These are phyloP conservation scores for Senna siamea DNA, from an alignment of 306 rosid species.

Conservation along the genomic window DNA sequence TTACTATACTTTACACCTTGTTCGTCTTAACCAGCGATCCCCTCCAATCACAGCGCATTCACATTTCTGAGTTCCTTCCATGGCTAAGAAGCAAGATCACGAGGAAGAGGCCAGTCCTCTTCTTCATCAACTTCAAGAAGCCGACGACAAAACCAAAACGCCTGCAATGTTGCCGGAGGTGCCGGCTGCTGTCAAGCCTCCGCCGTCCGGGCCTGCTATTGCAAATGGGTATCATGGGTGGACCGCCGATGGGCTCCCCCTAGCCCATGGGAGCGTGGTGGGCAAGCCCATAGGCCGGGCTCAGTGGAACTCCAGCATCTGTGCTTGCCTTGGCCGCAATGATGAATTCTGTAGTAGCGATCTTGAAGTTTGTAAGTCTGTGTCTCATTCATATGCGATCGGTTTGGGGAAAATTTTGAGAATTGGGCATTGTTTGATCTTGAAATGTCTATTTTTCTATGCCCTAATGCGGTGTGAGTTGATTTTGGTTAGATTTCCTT, in stretches of 20 bases:
- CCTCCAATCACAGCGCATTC: background rate
- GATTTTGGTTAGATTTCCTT: background rate
- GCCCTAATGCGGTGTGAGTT: background rate
- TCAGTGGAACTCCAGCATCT: slow-evolving; percentile 75
- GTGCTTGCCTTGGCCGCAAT: slow-evolving; percentile 75
- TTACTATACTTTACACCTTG: too few species aligned
- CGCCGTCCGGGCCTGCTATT: slow-evolving; percentile 31
- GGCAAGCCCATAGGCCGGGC: slow-evolving; percentile 81
- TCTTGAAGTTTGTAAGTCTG: slow-evolving; percentile 91
- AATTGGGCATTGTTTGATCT: background rate
- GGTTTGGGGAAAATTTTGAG: background rate
- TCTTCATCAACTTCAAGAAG: slow-evolving; percentile 44
- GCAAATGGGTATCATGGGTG: slow-evolving; percentile 49
- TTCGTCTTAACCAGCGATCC: too few species aligned
- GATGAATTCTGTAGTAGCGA: slow-evolving; percentile 92
- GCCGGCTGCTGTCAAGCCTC: slow-evolving; percentile 20
- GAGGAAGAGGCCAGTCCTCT: slow-evolving; percentile 79
- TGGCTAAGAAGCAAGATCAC: slow-evolving; percentile 37
- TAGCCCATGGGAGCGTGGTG: slow-evolving; percentile 68
- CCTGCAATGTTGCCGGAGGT: background rate
- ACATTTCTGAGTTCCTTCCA: background rate
- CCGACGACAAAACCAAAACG: slow-evolving; percentile 25
- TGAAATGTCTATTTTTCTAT: background rate
- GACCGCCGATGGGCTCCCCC: slow-evolving; percentile 83
- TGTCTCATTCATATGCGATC: background rate